Evolutionary conservation across 176 grass and related monocot species (phyloP).

Genomic region (Ananas comosus): DNA sequence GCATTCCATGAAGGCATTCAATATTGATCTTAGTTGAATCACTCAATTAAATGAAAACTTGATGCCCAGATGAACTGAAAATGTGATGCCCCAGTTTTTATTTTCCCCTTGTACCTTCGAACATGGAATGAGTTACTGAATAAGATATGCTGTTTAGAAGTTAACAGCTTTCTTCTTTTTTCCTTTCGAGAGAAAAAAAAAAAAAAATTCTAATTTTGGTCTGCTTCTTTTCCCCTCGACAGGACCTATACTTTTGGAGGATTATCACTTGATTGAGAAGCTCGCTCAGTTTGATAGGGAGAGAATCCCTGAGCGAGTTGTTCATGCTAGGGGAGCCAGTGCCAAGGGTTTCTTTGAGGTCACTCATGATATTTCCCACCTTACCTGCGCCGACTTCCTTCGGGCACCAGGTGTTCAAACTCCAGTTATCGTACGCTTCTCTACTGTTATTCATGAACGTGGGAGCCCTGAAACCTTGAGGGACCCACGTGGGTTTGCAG

Average conservation of each 20-base stretch:
- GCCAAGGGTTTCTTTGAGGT: slow-evolving; percentile 93
- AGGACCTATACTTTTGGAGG: slow-evolving; percentile 84
- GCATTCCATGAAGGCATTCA: no score
- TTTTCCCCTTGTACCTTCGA: no score
- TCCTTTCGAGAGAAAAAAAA: no score
- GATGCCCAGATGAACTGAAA: no score
- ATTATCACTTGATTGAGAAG: slow-evolving; percentile 86
- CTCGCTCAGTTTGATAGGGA: slow-evolving; percentile 86
- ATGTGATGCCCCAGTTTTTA: no score
- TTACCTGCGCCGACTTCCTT: slow-evolving; percentile 77
- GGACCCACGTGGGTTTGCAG: slow-evolving; percentile 76
- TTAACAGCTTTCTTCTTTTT: no score
- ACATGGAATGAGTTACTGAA: no score
- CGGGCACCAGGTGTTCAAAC: slow-evolving; percentile 69
- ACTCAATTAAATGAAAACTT: no score
- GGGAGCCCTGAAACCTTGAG: slow-evolving; percentile 85
- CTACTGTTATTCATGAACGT: slow-evolving; percentile 79
- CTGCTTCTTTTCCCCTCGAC: not conserved
- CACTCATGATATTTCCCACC: slow-evolving; percentile 71
- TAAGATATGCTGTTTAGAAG: no score
- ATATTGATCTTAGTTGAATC: no score
- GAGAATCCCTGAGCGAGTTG: slow-evolving; percentile 73
- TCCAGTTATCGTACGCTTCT: slow-evolving; percentile 72
- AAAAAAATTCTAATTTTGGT: not conserved
- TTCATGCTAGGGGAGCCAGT: slow-evolving; percentile 73